Evolutionary conservation across 2,329 filamentous ascomycete species (phyloP), one percentile per base, ranked within the genome.

Genomic region (Coniochaeta sp.): DNA sequence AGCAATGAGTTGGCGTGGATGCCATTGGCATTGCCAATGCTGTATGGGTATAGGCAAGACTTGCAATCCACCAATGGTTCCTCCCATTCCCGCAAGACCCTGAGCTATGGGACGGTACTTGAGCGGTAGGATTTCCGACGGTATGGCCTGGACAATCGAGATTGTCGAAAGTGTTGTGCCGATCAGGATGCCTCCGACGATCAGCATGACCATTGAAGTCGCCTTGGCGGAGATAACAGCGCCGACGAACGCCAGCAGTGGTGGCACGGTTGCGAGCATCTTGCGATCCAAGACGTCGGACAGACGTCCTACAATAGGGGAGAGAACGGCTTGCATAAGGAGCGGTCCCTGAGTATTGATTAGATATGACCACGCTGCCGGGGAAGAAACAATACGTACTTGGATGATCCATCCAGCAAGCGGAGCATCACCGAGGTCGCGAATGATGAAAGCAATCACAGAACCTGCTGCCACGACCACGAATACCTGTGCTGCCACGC

Each of bases 201-300:
- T 82, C 3, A 84, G 71, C 73, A 81, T 80, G 57, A 73, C 75
- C 82, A 84, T 85, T 2, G 76, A 79, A 0, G 73, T 79, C 0
- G 82, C 82, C 63, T 78, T 82, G 6, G 81, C 82, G 7, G 79
- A 84, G 1, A 84, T 71, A 16, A 83, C 74, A 8, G 80, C 76
- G 14, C 82, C 82, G 11, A 76, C 74, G 61, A 82, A 82, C 3
- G 82, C 81, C 26, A 85, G 76, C 0, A 83, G 67, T 0, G 81
- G 81, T 3, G 81, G 81, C 5, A 79, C 69, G 0, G 79, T 71
- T 0, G 81, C 80, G 17, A 85, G 72, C 57, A 76, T 77, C 67
- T 84, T 84, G 55, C 82, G 74, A 62, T 84, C 80, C 1, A 83
- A 68, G 2, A 84, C 80, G 67, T 85, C 81, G 11, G 81, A 84